phyloP scores from a whole-genome alignment of 768 basidiomycete genomes.

The Harrya chromipes region DNA sequence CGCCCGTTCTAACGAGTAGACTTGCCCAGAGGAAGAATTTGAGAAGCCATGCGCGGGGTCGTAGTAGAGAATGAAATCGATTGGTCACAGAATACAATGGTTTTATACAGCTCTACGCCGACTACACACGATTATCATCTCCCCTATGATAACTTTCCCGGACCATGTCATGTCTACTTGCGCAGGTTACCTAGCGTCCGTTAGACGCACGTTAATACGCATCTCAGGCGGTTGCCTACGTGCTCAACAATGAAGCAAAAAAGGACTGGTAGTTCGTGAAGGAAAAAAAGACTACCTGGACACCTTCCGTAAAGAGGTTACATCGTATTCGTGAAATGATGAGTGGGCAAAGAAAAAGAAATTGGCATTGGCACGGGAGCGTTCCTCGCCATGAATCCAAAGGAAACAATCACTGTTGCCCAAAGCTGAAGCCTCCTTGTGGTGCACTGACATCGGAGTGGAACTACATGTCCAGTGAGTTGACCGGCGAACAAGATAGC shows the following conservation, averaged over 20 bases:
- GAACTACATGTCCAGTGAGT: constrained; percentile 48
- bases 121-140: constrained; percentile 17
- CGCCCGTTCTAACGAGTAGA: background rate
- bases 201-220: constrained; percentile 31
- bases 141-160: constrained; percentile 21
- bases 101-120: constrained; percentile 10
- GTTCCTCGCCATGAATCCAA: constrained; percentile 5
- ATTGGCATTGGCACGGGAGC: background rate
- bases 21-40: constrained; percentile 88
- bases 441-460: constrained; percentile 83
- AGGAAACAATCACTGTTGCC: constrained; percentile 45
- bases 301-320: constrained; percentile 10
- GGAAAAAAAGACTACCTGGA: constrained; percentile 13
- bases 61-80: constrained; percentile 3
- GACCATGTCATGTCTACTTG: constrained; percentile 17
- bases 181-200: constrained; percentile 27
- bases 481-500: background rate
- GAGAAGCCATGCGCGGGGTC: constrained; percentile 72
- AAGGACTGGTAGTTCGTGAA: constrained; percentile 11
- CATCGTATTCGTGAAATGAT: constrained; percentile 22
- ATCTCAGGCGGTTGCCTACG: constrained; percentile 18
- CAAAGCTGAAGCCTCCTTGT: constrained; percentile 96
- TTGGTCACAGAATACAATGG: background rate
- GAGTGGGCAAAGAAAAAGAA: constrained; percentile 10
- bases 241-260: constrained; percentile 23